Evolutionary conservation across 139 green algal species (phyloP).

Genomic region (Tetraselmis chui): DNA sequence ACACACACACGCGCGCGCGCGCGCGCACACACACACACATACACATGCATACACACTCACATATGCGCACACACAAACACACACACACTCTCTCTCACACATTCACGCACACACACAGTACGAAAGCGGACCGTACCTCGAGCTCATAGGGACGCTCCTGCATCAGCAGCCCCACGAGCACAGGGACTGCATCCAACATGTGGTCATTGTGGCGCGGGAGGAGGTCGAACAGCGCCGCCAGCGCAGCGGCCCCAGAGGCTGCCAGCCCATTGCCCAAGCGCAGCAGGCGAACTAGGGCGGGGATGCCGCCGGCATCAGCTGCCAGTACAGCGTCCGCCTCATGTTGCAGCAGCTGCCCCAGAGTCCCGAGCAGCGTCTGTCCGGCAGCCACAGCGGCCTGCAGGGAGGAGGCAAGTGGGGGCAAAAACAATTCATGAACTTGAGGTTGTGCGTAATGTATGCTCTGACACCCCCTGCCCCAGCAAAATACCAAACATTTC

Average conservation of each 20-base stretch:
- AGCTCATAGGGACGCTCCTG: neutral
- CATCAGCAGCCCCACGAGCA: neutral
- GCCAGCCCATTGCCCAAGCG: neutral
- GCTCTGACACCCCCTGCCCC: no score
- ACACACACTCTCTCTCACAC: no score
- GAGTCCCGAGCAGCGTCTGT: neutral
- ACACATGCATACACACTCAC: no score
- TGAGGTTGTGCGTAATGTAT: no score
- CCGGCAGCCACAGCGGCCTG: neutral
- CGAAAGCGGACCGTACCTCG: no score
- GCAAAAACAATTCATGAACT: no score
- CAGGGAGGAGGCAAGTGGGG: no score
- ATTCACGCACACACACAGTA: no score
- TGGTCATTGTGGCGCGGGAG: neutral
- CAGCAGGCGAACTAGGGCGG: neutral
- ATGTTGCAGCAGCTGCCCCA: neutral
- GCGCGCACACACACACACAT: no score
- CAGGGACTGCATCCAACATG: neutral
- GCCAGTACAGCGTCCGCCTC: neutral
- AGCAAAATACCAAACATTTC: no score
- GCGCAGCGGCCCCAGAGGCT: neutral
- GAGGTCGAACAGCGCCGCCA: neutral
- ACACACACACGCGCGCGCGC: no score
- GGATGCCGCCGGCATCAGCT: neutral
- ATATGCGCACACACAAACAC: no score